Evolutionary conservation across 768 basidiomycete genomes (phyloP).

Genomic region (Lepiota subincarnata): DNA sequence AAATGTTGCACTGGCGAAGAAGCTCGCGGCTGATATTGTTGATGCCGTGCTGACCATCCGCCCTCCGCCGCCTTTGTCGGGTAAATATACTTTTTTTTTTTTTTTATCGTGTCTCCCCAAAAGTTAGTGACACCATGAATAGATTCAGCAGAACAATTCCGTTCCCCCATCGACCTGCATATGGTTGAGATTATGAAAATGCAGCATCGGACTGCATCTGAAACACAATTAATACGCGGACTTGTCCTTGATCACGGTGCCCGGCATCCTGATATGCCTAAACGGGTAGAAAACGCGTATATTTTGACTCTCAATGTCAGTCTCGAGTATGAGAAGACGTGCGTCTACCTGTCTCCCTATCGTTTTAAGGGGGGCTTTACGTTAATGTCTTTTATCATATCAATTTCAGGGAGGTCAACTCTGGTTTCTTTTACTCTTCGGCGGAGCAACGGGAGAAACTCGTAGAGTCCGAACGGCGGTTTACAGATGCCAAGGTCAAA

Average conservation of each 20-base stretch:
- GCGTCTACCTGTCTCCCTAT: slow-evolving; percentile 28
- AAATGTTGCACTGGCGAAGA: slow-evolving; percentile 72
- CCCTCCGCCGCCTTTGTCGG: slow-evolving; percentile 57
- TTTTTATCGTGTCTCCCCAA: slow-evolving; percentile 12
- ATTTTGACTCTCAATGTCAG: slow-evolving; percentile 96
- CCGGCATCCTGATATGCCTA: slow-evolving; percentile 98
- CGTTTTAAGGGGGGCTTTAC: slow-evolving; percentile 11
- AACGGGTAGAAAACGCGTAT: slow-evolving; percentile 93
- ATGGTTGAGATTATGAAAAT: slow-evolving; percentile 99
- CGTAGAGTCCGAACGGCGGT: slow-evolving; percentile 93
- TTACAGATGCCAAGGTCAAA: slow-evolving; percentile 89
- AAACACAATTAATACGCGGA: slow-evolving; percentile 93
- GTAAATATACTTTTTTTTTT: slow-evolving; percentile 30
- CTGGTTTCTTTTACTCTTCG: slow-evolving; percentile 98
- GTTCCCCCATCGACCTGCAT: slow-evolving; percentile 93
- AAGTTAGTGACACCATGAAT: slow-evolving; percentile 13
- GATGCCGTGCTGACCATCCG: slow-evolving; percentile 92
- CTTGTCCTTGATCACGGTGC: slow-evolving; percentile 97
- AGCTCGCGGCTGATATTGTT: slow-evolving; percentile 88
- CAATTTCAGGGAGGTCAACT: slow-evolving; percentile 91
- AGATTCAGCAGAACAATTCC: slow-evolving; percentile 66
- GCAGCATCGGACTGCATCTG: slow-evolving; percentile 97
- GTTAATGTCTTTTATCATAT: slow-evolving; percentile 18
- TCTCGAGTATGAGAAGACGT: slow-evolving; percentile 99
- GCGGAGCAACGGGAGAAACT: slow-evolving; percentile 98